phyloP scores from a whole-genome alignment of 306 rosid genomes.

The Ormosia semicastrata region DNA sequence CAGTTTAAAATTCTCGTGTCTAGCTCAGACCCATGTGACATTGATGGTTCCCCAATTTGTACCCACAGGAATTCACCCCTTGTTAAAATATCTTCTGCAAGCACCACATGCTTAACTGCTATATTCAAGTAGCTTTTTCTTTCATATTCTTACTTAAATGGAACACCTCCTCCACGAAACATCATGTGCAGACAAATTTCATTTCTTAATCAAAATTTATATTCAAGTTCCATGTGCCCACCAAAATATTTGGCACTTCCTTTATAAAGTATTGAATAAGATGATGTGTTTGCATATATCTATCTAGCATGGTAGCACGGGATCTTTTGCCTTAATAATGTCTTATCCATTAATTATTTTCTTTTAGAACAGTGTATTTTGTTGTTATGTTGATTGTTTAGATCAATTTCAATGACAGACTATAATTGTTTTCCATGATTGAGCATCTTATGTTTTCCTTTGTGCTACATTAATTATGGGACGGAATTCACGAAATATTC shows the following conservation, averaged over 20 bases:
- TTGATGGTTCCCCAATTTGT: slow-evolving; percentile 31
- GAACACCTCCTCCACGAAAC: background rate
- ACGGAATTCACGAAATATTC: background rate
- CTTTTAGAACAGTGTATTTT: background rate
- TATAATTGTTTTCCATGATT: slow-evolving; percentile 20
- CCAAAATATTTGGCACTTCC: slow-evolving; percentile 26
- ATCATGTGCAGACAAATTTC: slow-evolving; percentile 20
- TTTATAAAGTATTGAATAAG: background rate
- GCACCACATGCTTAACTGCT: slow-evolving; percentile 48
- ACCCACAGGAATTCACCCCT: slow-evolving; percentile 26
- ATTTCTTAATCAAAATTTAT: slow-evolving; percentile 5
- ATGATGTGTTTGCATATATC: background rate
- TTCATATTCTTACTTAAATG: slow-evolving; percentile 5
- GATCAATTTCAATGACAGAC: slow-evolving; percentile 16
- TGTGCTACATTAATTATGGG: background rate
- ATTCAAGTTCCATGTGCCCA: slow-evolving; percentile 50
- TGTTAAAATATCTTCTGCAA: slow-evolving; percentile 27
- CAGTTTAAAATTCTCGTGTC: slow-evolving; percentile 3
- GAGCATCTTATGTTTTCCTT: slow-evolving; percentile 16
- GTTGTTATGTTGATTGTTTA: background rate
- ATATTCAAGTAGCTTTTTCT: background rate
- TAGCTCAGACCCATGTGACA: slow-evolving; percentile 48
- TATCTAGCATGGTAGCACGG: background rate
- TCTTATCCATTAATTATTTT: background rate
- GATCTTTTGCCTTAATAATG: background rate